Evolutionary conservation across 2,329 filamentous ascomycete species (phyloP).

Genomic region (Fusarium pseudocircinatum): DNA sequence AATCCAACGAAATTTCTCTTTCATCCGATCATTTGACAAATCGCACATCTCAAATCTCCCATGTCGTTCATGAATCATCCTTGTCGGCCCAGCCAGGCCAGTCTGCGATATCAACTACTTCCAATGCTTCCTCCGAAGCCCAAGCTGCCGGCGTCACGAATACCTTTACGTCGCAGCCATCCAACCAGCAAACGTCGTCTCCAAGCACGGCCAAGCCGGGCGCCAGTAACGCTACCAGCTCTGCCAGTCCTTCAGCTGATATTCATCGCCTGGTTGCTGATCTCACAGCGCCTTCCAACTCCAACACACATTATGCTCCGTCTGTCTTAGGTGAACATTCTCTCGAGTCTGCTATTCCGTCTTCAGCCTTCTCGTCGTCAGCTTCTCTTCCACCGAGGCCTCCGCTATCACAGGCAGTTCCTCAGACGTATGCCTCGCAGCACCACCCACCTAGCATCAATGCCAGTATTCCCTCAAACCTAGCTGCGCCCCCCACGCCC

Average conservation of each 20-base stretch:
- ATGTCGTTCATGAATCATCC: conserved; percentile 47
- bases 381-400: conserved; percentile 60
- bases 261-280: conserved; percentile 55
- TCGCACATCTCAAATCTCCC: conserved; percentile 45
- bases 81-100: conserved; percentile 40
- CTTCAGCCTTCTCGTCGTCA: conserved; percentile 49
- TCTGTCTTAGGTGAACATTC: conserved; percentile 41
- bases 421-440: conserved; percentile 52
- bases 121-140: conserved; percentile 44
- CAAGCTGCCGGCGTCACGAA: conserved; percentile 36
- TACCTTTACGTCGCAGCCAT: conserved; percentile 34
- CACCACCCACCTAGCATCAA: conserved; percentile 48
- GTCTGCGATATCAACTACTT: conserved; percentile 37
- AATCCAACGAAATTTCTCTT: conserved; percentile 55
- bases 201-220: conserved; percentile 44
- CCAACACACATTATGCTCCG: conserved; percentile 44
- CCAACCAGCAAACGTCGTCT: conserved; percentile 38
- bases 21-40: conserved; percentile 52
- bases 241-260: conserved; percentile 48
- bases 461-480: conserved; percentile 44
- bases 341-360: conserved; percentile 39
- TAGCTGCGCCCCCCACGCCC: conserved; percentile 45
- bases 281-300: conserved; percentile 50
- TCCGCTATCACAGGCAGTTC: conserved; percentile 51
- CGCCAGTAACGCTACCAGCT: conserved; percentile 41